These are phyloP conservation scores for Guillardia theta DNA, from an alignment of 78 protist genomes.

Conservation along the genomic window DNA sequence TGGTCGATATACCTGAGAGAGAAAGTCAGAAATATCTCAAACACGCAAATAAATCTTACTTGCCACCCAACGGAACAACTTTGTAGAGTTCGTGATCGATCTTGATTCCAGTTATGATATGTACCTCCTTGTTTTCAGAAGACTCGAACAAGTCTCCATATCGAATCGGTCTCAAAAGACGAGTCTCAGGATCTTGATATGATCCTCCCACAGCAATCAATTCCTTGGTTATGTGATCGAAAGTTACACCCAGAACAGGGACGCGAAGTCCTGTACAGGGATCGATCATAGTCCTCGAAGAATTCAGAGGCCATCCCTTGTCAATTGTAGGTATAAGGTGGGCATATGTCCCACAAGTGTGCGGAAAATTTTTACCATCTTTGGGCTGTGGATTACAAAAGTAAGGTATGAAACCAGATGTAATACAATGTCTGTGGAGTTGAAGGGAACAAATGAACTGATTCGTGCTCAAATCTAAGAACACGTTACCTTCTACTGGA, in stretches of 20 bases:
- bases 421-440: neutral
- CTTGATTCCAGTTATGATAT: neutral
- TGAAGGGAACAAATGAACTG: too few relatives aligned
- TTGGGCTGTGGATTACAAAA: neutral
- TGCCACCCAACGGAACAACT: neutral
- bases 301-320: neutral
- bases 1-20: too few relatives aligned
- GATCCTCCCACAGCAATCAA: neutral
- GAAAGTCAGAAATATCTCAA: too few relatives aligned
- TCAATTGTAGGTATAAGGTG: neutral
- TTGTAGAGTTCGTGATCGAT: neutral
- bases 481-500: neutral
- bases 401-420: neutral
- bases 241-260: neutral
- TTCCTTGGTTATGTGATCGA: neutral
- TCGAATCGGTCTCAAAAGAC: neutral
- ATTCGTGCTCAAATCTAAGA: neutral
- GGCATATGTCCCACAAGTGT: neutral
- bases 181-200: neutral
- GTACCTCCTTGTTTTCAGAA: neutral
- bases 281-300: neutral
- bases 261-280: slow-evolving; percentile 4
- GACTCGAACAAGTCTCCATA: neutral
- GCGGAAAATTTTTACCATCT: neutral
- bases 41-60: too few relatives aligned